Evolutionary conservation across 108 stramenopile genomes (phyloP), one percentile per base, ranked within the genome.

Genomic region (Fistulifera pelliculosa): DNA sequence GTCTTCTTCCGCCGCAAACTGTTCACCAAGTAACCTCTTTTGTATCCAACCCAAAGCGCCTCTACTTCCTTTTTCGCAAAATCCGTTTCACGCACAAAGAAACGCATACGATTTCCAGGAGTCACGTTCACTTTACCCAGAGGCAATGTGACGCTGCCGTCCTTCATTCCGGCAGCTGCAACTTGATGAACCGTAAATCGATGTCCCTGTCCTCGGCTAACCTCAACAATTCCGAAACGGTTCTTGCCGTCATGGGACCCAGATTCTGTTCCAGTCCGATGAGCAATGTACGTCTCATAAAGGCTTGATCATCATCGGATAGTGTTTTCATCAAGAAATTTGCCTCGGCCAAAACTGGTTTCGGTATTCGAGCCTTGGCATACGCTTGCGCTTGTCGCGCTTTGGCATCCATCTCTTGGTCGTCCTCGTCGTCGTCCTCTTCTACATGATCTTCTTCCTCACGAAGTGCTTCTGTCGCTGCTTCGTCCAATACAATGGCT

Each of bases 1-100:
- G 14, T 61, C 60, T 2, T 53, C 64, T 40, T 38, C 51, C 11
- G 52, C 62, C 27, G 56, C 53, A 50, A 78, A 43, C 0, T 69
- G 58, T 10, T 68, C 54, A 27, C 67, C 64, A 27, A 84, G 41
- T 13, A 68, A 61, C 19, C 60, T 74, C 58, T 82, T 84, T 93
- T 89, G 64, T 85, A 93, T 44, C 87, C 91, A 38, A 58, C 81
- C 91, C 87, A 93, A 13, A 93, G 35, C 13, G 91, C 87, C 43
- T 77, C 79, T 1, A 85, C 71, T 68, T 89, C 91, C 66, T 85
- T 88, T 52, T 74, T 87, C n/a, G 91, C 85, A 74, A 86, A 86
- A 3, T 74, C 75, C 0, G 73, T 64, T 61, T 93, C 87, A 26
- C 91, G 57, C 21, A 93, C 91, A 70, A 76, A 93, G 70, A 89